Percentiles rank a stretch among this genome's conserved stretches.
These are phyloP conservation scores for Amphibolis antarctica DNA, from an alignment of 106 monocot genomes.

Conservation along the genomic window DNA sequence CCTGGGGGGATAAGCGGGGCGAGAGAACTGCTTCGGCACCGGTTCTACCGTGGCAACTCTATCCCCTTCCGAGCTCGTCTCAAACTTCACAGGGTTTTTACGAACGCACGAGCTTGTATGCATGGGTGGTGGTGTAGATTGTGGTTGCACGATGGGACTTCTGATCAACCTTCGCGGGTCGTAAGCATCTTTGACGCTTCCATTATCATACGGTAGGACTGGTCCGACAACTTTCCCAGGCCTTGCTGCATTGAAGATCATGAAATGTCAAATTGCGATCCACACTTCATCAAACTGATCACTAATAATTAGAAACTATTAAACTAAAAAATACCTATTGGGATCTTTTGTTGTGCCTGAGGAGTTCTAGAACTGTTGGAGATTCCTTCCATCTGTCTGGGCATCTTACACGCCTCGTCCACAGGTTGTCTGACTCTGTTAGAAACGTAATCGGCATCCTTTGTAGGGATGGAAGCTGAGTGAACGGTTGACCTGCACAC, in stretches of 20 bases:
- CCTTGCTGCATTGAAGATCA: constrained; percentile 31
- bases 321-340: constrained; percentile 25
- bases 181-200: constrained; percentile 32
- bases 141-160: constrained; percentile 27
- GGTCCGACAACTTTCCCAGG: constrained; percentile 71
- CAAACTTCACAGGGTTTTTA: constrained; percentile 17
- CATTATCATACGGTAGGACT: constrained; percentile 49
- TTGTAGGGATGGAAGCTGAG: constrained; percentile 41
- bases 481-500: constrained; percentile 56
- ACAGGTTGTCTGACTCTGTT: constrained; percentile 12
- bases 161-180: constrained; percentile 51
- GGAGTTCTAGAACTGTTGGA: constrained; percentile 14
- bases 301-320: not conserved
- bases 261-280: too few relatives aligned
- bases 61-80: not conserved
- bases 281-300: not conserved
- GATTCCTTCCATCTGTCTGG: constrained; percentile 22
- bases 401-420: constrained; percentile 15
- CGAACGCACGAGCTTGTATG: constrained; percentile 17
- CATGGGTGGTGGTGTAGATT: constrained; percentile 27
- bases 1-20: constrained; percentile 6
- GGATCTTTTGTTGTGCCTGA: constrained; percentile 35
- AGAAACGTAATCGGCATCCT: constrained; percentile 11
- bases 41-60: not conserved
- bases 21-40: constrained; percentile 5